Base-by-base conservation (phyloP, 768 basidiomycete genomes). In the Kwoniella pini region DNA sequence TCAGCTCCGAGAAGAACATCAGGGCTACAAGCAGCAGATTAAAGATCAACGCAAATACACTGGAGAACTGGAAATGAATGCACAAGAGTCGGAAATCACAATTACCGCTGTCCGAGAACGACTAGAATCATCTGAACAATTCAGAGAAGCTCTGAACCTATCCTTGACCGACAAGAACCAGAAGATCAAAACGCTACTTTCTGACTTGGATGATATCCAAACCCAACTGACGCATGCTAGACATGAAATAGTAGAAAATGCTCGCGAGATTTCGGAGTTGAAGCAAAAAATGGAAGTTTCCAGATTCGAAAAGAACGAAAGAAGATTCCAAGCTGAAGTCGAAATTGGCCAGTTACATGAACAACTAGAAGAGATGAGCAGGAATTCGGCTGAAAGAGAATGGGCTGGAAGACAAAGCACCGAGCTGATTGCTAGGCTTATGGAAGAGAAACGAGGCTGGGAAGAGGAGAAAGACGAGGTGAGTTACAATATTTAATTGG, bases 221-320 rank as follows among this genome's bases (percentile, higher is more conserved):
- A 27, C 30, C 6, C 17, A 36, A 2, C 28, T 59, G 5, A 39
- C 33, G 30, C 17, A 36, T 3, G 42, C 28, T n/a, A 57, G 48
- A 11, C 4, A 30, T 4, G 33, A 46, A 12, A 24, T 46, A 9
- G 28, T 60, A 3, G 54, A 65, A 30, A 63, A 63, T 48, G 69
- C 70, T 3, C 33, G 21, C 38, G 31, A 31, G 12, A 51, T 70
- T 21, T 26, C 36, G 26, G 60, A 44, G 15, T 51, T 68, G 36
- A 49, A 53, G 13, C 64, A 69, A n/a, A 64, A 65, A 48, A 26
- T 69, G 0, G 36, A 45, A 17, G 51, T 65, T 13, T 40, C 53
- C 19, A 55, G 57, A 21, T 72, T 55, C 38, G 64, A 65, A 36
- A 46, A 36, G 26, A 67, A 72, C 43, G 71, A 72, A 49, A 50